These are phyloP conservation scores for Penicillium egyptiacum DNA, from an alignment of 495 filamentous ascomycete genomes.

Conservation along the genomic window DNA sequence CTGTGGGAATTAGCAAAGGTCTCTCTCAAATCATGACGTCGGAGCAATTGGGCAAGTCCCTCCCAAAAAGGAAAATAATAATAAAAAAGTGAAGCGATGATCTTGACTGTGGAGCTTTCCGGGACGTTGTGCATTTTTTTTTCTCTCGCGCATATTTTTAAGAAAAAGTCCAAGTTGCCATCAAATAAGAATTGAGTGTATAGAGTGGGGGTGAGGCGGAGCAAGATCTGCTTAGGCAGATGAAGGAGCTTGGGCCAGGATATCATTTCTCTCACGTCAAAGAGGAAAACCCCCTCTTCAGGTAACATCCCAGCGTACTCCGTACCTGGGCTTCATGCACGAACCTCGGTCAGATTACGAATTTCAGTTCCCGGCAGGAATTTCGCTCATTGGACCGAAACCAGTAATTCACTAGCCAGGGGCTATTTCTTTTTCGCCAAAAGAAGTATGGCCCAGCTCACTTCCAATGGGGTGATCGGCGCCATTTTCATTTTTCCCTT, in stretches of 20 bases:
- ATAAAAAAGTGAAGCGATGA: conserved; percentile 13
- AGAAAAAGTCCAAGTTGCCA: conserved; percentile 15
- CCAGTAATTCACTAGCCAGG: conserved; percentile 29
- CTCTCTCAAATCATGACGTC: conserved; percentile 26
- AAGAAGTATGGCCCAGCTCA: conserved; percentile 26
- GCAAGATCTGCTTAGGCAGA: conserved; percentile 32
- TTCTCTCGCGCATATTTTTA: conserved; percentile 12
- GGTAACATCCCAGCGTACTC: conserved; percentile 16
- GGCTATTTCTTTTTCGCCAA: conserved; percentile 22
- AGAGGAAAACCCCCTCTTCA: conserved; percentile 12
- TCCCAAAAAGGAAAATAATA: conserved; percentile 17
- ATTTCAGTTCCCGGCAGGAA: conserved; percentile 33
- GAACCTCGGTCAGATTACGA: conserved; percentile 33
- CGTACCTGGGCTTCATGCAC: conserved; percentile 34
- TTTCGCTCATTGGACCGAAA: conserved; percentile 40
- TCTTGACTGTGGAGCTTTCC: conserved; percentile 28
- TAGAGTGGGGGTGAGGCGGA: conserved; percentile 29
- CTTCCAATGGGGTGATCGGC: conserved; percentile 30
- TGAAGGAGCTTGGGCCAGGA: conserved; percentile 43
- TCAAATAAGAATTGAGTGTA: conserved; percentile 16
- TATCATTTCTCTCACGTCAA: conserved; percentile 13
- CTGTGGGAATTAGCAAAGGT: conserved; percentile 48
- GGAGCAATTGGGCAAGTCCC: conserved; percentile 11
- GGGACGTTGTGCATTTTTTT: conserved; percentile 16
- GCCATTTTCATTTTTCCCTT: conserved; percentile 21